Evolutionary conservation across 495 filamentous ascomycete genomes (phyloP), one percentile per base, ranked within the genome.

Genomic region (Penicillium canariense): DNA sequence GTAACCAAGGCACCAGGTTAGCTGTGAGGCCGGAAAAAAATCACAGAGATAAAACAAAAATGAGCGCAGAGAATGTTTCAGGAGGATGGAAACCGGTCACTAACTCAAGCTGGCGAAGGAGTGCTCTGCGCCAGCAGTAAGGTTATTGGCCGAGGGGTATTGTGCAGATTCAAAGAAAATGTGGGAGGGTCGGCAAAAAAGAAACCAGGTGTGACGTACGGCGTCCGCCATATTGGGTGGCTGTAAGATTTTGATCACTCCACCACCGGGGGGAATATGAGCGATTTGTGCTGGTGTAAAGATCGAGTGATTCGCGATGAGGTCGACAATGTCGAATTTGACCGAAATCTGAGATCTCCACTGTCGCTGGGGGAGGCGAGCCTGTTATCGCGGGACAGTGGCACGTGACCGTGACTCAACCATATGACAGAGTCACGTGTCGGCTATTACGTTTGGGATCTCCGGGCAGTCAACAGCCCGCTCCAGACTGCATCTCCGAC

Each of bases 181-280:
- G 72, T 74, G 72, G 68, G 73, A 69, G 65, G 60, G 58, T 70
- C 68, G 68, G 68, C 66, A 72, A 69, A 70, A 53, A 68, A 62
- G 67, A 67, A 66, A 68, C 57, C 66, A 66, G 66, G 56, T 72
- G 63, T 68, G 74, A 83, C 81, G 74, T 83, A 84, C 83, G 67
- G 72, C 65, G 61, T 78, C 68, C 62, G 70, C 71, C 69, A 74
- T 74, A 48, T 54, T 72, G 50, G 50, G 49, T 55, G 59, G 57
- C 36, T 55, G 49, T 34, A 42, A 35, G 27, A 43, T 55, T 44
- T 50, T 31, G 48, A 48, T 58, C 53, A 56, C 54, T 64, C 51
- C 56, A 62, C 63, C 44, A 59, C 48, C 10, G 11, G 30, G 7
- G 48, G 44, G 25, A 32, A 15, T 32, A 42, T 51, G 26, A 30